Evolutionary conservation across 1,284 basidiomycete genomes (phyloP).

Genomic region (Phellopilus nigrolimitatus): DNA sequence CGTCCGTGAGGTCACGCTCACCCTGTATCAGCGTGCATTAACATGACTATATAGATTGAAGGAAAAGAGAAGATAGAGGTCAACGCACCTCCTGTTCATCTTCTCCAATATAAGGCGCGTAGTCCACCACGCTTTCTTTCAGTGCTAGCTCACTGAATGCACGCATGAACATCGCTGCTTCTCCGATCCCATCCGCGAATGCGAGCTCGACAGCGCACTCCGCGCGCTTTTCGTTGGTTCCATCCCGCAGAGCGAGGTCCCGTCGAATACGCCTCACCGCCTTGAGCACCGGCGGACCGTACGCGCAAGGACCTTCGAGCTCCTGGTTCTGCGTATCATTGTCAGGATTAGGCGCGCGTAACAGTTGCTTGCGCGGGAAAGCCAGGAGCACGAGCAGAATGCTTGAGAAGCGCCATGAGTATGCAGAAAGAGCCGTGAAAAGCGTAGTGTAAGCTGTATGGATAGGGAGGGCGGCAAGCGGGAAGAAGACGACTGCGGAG

Average conservation of each 20-base stretch:
- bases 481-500: slow-evolving; percentile 47
- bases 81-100: slow-evolving; percentile 48
- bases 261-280: slow-evolving; percentile 59
- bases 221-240: slow-evolving; percentile 52
- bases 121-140: slow-evolving; percentile 5
- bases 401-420: slow-evolving; percentile 55
- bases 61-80: neutral
- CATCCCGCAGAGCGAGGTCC: slow-evolving; percentile 35
- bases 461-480: slow-evolving; percentile 54
- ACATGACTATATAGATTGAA: neutral
- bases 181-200: slow-evolving; percentile 54
- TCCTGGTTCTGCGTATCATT: slow-evolving; percentile 28
- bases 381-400: slow-evolving; percentile 62
- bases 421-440: slow-evolving; percentile 33
- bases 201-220: slow-evolving; percentile 45
- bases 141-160: slow-evolving; percentile 49
- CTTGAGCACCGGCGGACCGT: slow-evolving; percentile 60
- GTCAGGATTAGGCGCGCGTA: slow-evolving; percentile 19
- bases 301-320: slow-evolving; percentile 29
- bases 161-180: slow-evolving; percentile 51
- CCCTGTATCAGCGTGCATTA: slow-evolving; percentile 35
- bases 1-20: slow-evolving; percentile 46
- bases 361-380: slow-evolving; percentile 44
- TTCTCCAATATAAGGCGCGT: slow-evolving; percentile 22
- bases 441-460: slow-evolving; percentile 35